Percentiles rank a stretch among this genome's conserved stretches.
Evolutionary conservation across 2,329 filamentous ascomycete genomes (phyloP).

Genomic region (Sporothrix brunneoviolacea): DNA sequence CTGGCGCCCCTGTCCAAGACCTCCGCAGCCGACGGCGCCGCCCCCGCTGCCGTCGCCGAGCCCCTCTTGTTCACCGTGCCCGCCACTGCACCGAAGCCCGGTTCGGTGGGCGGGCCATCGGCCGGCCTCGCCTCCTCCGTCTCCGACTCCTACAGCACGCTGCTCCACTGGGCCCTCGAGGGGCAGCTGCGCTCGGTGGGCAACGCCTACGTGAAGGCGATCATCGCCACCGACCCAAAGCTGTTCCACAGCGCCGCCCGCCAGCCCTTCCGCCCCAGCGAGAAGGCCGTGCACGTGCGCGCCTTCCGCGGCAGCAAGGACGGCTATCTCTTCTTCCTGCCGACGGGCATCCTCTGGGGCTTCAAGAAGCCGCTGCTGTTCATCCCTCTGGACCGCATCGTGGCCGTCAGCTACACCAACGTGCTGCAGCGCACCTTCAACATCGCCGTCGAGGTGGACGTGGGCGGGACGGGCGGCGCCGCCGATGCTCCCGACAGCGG

Average conservation of each 20-base stretch:
- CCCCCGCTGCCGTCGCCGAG: conserved; percentile 33
- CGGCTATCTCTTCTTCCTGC: conserved; percentile 60
- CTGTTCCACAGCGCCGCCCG: conserved; percentile 51
- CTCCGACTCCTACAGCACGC: conserved; percentile 50
- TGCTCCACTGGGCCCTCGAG: conserved; percentile 56
- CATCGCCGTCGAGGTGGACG: conserved; percentile 55
- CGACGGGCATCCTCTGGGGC: conserved; percentile 60
- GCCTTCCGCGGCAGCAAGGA: conserved; percentile 63
- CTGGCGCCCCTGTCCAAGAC: conserved; percentile 29
- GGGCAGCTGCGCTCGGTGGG: conserved; percentile 44
- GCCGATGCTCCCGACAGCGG: conserved; percentile 41
- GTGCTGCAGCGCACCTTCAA: conserved; percentile 65
- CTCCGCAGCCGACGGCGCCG: conserved; percentile 34
- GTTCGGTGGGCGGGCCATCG: conserved; percentile 46
- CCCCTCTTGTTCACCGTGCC: conserved; percentile 60
- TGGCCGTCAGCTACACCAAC: conserved; percentile 59
- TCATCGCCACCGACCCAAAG: conserved; percentile 46
- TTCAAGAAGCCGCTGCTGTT: conserved; percentile 66
- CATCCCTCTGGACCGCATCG: conserved; percentile 53
- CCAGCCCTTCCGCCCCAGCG: conserved; percentile 52
- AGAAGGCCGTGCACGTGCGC: conserved; percentile 59
- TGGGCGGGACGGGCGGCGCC: conserved; percentile 29
- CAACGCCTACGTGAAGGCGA: conserved; percentile 35
- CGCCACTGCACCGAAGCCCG: conserved; percentile 53
- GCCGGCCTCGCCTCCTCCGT: conserved; percentile 44